phyloP scores from a whole-genome alignment of 1,284 basidiomycete genomes.

The Leucoagaricus sp. region DNA sequence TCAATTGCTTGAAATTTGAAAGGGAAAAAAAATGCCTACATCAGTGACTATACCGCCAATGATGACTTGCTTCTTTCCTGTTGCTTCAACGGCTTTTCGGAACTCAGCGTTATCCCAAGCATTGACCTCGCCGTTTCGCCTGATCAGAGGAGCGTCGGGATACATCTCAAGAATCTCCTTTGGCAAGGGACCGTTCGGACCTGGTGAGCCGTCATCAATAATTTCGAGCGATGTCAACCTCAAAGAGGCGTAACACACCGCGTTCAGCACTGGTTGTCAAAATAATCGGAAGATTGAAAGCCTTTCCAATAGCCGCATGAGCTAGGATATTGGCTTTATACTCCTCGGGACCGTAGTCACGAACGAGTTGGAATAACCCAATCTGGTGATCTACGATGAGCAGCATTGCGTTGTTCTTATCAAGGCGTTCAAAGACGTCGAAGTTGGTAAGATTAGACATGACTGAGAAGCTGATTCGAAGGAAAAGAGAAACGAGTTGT shows the following conservation, averaged over 20 bases:
- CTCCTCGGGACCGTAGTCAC: constrained; percentile 39
- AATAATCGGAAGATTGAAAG: constrained; percentile 45
- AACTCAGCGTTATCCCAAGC: constrained; percentile 53
- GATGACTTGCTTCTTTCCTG: constrained; percentile 49
- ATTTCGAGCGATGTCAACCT: too few species aligned
- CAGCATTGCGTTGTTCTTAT: constrained; percentile 44
- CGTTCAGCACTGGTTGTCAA: constrained; percentile 46
- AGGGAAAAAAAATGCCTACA: constrained; percentile 29
- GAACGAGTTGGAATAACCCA: constrained; percentile 45
- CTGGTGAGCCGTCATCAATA: constrained; percentile 23
- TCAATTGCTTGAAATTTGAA: too few species aligned
- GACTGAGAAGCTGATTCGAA: not conserved
- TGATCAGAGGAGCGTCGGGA: constrained; percentile 43
- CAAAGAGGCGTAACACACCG: constrained; percentile 24
- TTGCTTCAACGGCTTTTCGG: constrained; percentile 44
- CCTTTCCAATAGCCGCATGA: constrained; percentile 44
- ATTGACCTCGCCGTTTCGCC: constrained; percentile 48
- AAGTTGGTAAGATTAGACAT: not conserved
- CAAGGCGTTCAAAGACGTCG: constrained; percentile 37
- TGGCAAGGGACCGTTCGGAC: constrained; percentile 48
- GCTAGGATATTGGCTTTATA: constrained; percentile 46
- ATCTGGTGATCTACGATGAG: constrained; percentile 50
- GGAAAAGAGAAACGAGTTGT: not conserved
- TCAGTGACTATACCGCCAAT: constrained; percentile 50
- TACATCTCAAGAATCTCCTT: constrained; percentile 45